Base-by-base conservation (phyloP, 768 basidiomycete species). In the Austroboletus festivus region DNA sequence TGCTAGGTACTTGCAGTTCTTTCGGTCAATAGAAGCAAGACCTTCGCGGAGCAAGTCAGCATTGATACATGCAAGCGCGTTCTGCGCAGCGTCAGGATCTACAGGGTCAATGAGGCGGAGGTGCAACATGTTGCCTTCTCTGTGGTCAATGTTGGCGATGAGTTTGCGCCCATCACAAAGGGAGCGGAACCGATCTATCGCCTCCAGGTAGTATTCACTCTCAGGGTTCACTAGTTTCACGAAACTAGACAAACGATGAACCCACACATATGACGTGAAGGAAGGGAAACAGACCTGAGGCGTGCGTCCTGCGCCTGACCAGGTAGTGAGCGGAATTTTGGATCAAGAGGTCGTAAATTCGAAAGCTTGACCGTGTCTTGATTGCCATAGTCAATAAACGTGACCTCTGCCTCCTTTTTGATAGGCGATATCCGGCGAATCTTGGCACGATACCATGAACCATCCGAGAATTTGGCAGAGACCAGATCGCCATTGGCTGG, bases 301-400 rank as follows among this genome's bases (percentile, higher is more conserved):
- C 91, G 86, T 21, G 95, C 94, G 35, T 98, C 95, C 49, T 92
- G 90, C 8, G 95, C 95, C 68, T 98, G 94, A 19, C 92, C 89
- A 24, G 91, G 84, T 9, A 99, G 77, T 9, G 85, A 77, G 56
- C 89, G 87, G 81, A 98, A 98, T 64, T 86, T 86, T 20, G 83
- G 70, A 57, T 97, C 94, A 41, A 99, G 78, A 3, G 94, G 93
- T 20, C 96, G 81, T 52, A 96, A 83, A 54, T 85, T 74, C n/a
- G 80, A 71, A 68, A 91, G 97, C 4, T 85, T 70, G 11, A 97
- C 74, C 2, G 78, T 88, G 61, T 95, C 93, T 67, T 93, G 89
- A 68, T 99, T 98, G 26, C 95, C 95, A 62, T 95, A 91, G 65
- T 91, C 87, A 57, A 97, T 94, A 71, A 97, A 97, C 8, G 86